Evolutionary conservation across 257 asterid species (phyloP), one percentile per base, ranked within the genome.

Genomic region (Marsdenia floribunda): DNA sequence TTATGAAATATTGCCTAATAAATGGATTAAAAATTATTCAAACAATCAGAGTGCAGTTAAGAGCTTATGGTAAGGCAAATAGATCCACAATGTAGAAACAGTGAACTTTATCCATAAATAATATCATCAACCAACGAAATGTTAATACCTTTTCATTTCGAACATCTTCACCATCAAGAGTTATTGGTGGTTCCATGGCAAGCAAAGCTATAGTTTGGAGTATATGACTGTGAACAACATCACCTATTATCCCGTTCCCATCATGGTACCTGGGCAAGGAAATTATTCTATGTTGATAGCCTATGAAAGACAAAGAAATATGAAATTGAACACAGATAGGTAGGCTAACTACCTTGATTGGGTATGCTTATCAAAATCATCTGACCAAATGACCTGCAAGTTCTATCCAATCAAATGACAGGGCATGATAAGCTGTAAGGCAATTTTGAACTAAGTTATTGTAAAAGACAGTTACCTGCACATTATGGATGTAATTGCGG

Each of bases 161-260:
- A 83, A 85, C 81, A 75, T 85, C 89, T 82, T 85, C 89, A 50
- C 86, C 86, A 21, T 82, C 83, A 71, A 84, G 88, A 60, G 82
- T 70, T 68, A 82, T 79, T 22, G 88, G 90, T 42, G 86, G 90
- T 76, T 86, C 90, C 90, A 86, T 86, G 64, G 90, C 82, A 82
- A 86, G 90, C 81, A 86, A 84, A 26, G 90, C 85, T 65, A 86
- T 83, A 38, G 90, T 84, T 73, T 86, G 90, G 73, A 86, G 84
- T 50, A 86, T 82, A 77, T 86, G 90, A 78, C 90, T 86, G 38
- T 86, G 90, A 73, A 86, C 87, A 70, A 86, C 85, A 78, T 86
- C 90, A 71, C 86, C 79, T 65, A 86, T 82, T 70, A 86, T 80
- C 66, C 90, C 90, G 42, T 78, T 81, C 75, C 78, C 79, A 68